phyloP scores from a whole-genome alignment of 179 eudicot genomes.

The Actinidia chinensis region DNA sequence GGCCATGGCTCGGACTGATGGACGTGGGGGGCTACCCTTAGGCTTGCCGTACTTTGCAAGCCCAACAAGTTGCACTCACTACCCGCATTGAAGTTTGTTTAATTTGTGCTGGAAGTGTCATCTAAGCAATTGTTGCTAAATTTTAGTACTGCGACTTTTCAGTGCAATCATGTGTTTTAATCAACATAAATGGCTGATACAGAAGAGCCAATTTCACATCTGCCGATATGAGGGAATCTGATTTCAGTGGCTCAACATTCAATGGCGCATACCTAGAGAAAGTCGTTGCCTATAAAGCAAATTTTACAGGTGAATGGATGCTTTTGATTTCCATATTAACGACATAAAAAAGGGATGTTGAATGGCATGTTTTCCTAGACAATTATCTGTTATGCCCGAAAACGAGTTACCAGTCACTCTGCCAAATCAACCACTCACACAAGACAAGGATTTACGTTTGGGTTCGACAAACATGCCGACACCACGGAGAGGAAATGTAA shows the following conservation, averaged over 20 bases:
- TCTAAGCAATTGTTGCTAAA: neutral
- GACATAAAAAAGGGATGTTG: neutral
- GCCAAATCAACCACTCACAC: too few species aligned
- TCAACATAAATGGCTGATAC: slow-evolving; percentile 31
- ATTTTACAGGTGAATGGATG: slow-evolving; percentile 64
- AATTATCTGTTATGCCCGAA: too few species aligned
- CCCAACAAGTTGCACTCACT: too few species aligned
- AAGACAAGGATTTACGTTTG: too few species aligned
- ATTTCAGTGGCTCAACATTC: slow-evolving; percentile 96
- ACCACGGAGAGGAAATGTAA: too few species aligned
- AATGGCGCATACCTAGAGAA: slow-evolving; percentile 97
- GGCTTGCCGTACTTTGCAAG: too few species aligned
- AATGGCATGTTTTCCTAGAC: neutral
- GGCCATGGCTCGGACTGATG: too few species aligned
- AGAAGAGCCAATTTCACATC: slow-evolving; percentile 95
- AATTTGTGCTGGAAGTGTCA: slow-evolving; percentile 2
- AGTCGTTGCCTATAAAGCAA: slow-evolving; percentile 93
- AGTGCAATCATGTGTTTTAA: slow-evolving; percentile 16
- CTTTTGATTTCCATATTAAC: neutral
- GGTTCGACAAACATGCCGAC: too few species aligned
- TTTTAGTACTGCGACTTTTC: neutral
- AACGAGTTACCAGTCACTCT: too few species aligned
- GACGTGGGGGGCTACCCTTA: too few species aligned
- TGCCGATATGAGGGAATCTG: slow-evolving; percentile 98
- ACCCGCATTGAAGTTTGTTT: neutral